Base-by-base conservation (phyloP, 352 stramenopile genomes). In the Phytophthora cajani region DNA sequence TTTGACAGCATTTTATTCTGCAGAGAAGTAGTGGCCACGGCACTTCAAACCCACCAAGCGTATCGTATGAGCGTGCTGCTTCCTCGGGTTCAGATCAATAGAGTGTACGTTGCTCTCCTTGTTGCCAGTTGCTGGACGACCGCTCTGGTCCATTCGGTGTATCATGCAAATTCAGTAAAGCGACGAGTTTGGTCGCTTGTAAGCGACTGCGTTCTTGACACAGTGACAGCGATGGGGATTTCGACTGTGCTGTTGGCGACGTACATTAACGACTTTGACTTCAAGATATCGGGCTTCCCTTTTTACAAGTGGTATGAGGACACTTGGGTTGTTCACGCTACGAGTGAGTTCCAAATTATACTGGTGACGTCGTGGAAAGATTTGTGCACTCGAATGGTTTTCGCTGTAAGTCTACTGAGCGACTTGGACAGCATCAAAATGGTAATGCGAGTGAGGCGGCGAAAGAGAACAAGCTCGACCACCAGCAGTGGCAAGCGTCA, bases 261-360 rank as follows among this genome's bases (percentile, higher is more conserved):
- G 23, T 42, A 61, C 36, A 21, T 58, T 14, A 19, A 54, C 14
- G 58, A 73, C 21, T 65, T 66, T 30, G n/a, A 67, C 38, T 33
- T 19, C 2, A 19, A 10, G 1, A 63, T 27, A 2, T 27, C 44
- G 21, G 59, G 46, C 11, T 79, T 69, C 23, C 53, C 51, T 14
- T 32, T 49, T 17, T 36, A 47, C 23, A 74, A 69, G 36, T 87
- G 77, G 77, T 81, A 71, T 54, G 53, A 71, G 5, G 68, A 82
- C 46, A 17, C 32, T 5, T 82, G 75, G 77, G 67, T 76, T 21
- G 67, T 73, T 7, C 64, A 77, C 38, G 63, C 72, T 11, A 59
- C 72, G 27, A 80, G 72, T 42, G 74, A 85, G 25, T 78, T 85
- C 38, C 67, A 69, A 21, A 58, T 87, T 25, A 60, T 78, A 40